Conservation (phyloP, 441 rosid species). For the Populus trichocarpa region DNA sequence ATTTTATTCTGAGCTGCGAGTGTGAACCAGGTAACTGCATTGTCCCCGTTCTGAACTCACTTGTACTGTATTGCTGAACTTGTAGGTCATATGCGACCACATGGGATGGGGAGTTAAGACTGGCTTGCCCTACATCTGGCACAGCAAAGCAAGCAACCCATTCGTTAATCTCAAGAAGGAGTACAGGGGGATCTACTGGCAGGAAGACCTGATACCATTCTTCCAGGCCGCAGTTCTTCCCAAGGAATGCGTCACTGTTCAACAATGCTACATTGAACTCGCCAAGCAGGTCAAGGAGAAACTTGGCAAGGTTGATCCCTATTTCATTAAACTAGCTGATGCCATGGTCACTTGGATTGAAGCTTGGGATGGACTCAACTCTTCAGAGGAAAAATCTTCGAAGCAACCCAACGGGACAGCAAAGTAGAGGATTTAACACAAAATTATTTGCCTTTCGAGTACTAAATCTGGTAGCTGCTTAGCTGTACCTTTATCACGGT, state of each 20-base stretch:
- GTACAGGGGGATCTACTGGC: slow-evolving; percentile 92
- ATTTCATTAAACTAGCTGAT: slow-evolving; percentile 77
- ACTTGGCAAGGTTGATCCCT: slow-evolving; percentile 63
- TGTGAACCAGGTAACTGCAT: too few relatives aligned
- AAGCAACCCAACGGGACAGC: slow-evolving; percentile 6
- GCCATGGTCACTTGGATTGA: slow-evolving; percentile 98
- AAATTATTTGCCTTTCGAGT: background rate
- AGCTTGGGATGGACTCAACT: slow-evolving; percentile 95
- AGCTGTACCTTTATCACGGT: background rate
- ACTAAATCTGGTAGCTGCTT: slow-evolving; percentile 1
- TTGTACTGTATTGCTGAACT: background rate
- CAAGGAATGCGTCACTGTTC: slow-evolving; percentile 78
- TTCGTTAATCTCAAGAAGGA: slow-evolving; percentile 90
- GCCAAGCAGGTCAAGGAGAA: slow-evolving; percentile 77
- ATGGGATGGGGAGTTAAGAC: slow-evolving; percentile 88
- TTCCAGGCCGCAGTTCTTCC: slow-evolving; percentile 67
- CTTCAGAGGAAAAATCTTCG: slow-evolving; percentile 22
- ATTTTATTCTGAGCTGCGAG: too few relatives aligned
- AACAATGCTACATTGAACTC: slow-evolving; percentile 79
- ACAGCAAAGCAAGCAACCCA: slow-evolving; percentile 97
- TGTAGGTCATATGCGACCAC: slow-evolving; percentile 84
- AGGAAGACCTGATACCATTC: slow-evolving; percentile 86
- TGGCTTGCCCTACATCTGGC: slow-evolving; percentile 89
- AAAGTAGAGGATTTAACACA: slow-evolving; percentile 22
- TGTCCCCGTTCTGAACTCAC: background rate